Evolutionary conservation across 768 basidiomycete species (phyloP), one percentile per base, ranked within the genome.

Genomic region (Gloeopeniophorella convolvens): DNA sequence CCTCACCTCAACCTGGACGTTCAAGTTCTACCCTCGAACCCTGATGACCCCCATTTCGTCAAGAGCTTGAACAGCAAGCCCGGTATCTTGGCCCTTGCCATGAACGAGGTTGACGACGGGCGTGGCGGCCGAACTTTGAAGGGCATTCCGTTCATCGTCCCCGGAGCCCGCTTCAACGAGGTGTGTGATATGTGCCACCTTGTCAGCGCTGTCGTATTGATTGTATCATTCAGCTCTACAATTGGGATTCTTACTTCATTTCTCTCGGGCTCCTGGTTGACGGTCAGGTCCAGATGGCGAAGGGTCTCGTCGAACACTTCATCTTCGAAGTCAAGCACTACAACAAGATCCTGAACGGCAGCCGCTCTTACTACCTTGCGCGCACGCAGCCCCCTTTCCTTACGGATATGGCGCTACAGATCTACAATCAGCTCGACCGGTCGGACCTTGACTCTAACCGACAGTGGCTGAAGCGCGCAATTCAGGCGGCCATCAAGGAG

Each of bases 271-370:
- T 99, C 24, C 80, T 99, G 7, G 90, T 97, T 20, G 95, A 99
- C 62, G 94, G 93, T 23, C 85, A 92, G 61, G 82, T 95, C 24
- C 78, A 83, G 51, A 88, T 98, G 82, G 95, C 96, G 16, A 91
- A 93, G 68, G 90, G 92, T 61, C 92, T 98, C 82, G 93, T 97
- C 36, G 96, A 98, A 48, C 95, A 99, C 66, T 99, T 98, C 71
- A 88, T 96, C 63, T 99, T 98, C 65, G 92, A 98, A 74, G 96
- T 99, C 74, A 91, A 83, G 71, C 89, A 96, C 68, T 96, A 96
- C 64, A 88, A 89, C 72, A 94, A 95, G 70, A 93, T 94, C 61
- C 71, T 98, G 58, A 99, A 99, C 66, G 95, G 95, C 55, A 94
- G 86, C 67, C 85, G 95, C 60, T 89, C 88, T 64, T 85, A 83